Evolutionary conservation across 164 flowering plant genomes (phyloP), one percentile per base, ranked within the genome.

Genomic region (Stephania yunnanensis): DNA sequence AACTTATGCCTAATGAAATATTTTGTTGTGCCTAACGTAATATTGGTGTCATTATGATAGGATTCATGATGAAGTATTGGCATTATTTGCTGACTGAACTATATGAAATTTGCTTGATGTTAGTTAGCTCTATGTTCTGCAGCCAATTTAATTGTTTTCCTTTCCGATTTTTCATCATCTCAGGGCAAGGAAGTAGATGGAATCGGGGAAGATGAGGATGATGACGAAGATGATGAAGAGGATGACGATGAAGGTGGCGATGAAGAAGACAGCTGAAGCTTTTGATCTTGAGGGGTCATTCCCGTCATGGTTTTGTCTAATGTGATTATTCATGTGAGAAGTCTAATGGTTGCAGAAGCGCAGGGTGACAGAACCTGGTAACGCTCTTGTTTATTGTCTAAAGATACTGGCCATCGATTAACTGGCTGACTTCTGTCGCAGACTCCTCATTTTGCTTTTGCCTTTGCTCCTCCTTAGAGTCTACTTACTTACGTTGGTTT

Each of bases 261-360:
- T 7, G 66, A 61, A 25, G 66, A 61, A 61, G 66, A 58, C 64
- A 58, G 66, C n/a, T 61, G 9, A 61, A 61, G 66, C 25, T 61
- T 61, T 36, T 36, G 42, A 36, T 36, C 42, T 36, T 36, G 42
- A 36, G 42, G 42, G 42, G 42, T 36, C 42, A 8, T 61, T 61
- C 66, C 19, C 29, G 25, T 61, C 20, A 29, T 19, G 66, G 5
- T 19, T 61, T 61, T 58, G 2, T 61, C 9, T 61, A 4, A 36
- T 36, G 25, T 61, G 25, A 20, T 61, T 19, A 22, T 25, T 6
- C 25, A 61, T 58, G 20, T 61, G 66, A 19, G 66, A 25, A 61
- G 66, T 61, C 66, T 61, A 61, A 61, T 61, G 20, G 66, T 61
- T 19, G 66, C 66, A 61, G 66, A 61, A n/a, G 66, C 20, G n/a